Base-by-base conservation (phyloP, 148 eudicot genomes). In the Rhododendron williamsianum region DNA sequence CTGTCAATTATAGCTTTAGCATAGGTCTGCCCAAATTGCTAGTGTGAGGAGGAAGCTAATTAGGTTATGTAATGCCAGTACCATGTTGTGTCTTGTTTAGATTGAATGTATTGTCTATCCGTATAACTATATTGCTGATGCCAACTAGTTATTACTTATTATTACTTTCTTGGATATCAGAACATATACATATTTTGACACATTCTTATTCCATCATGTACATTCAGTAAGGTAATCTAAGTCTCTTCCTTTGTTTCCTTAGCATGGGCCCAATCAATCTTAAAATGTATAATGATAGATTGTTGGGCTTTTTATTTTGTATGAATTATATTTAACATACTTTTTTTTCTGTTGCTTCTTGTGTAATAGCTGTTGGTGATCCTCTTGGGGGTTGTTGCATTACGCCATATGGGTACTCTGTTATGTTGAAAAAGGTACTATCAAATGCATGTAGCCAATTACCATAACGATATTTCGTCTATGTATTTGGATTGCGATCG, bases 341-440 rank as follows among this genome's bases (percentile, higher is more conserved):
- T 79, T 48, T 71, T 51, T 84, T 41, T 72, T 56, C 78, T 56
- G 21, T 83, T 73, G 38, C 74, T 83, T 19, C 78, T 83, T 87
- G 88, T 89, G 85, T 54, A 52, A 86, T 94, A 97, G 99, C 99
- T 54, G 78, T 90, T 45, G 89, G 88, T 76, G 99, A 97, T 91
- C 99, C 99, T 87, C 97, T 97, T 89, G 99, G 99, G 71, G 99
- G 99, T 80, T 97, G 99, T 84, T 69, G 95, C 86, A 82, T 97
- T 78, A 92, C 94, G 54, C 98, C 99, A 21, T 91, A 91, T 88
- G 99, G 99, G 48, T 97, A 95, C 87, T 90, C 98, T 84, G 87
- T 93, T 81, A 82, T 97, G 93, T 88, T 97, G 83, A 91, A 86
- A 81, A 95, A 97, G 99, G 99, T 97, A 58, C 82, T 90, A 72